phyloP scores from a whole-genome alignment of 2,329 filamentous ascomycete genomes.

The Rhynchosporium agropyri region DNA sequence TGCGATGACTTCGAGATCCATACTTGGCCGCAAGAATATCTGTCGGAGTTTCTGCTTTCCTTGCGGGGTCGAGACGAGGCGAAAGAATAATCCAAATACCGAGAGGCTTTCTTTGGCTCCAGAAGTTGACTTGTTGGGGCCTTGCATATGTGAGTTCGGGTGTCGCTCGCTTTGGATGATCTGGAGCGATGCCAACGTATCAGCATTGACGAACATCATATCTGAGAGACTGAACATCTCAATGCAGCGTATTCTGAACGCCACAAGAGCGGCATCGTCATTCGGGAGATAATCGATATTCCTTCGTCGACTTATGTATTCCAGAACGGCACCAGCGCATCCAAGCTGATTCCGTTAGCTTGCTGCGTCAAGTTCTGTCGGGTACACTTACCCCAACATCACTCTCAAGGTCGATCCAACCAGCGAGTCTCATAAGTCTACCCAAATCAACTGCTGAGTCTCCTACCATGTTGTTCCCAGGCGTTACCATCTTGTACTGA shows the following conservation, averaged over 20 bases:
- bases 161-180: conserved; percentile 82
- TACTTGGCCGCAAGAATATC: conserved; percentile 77
- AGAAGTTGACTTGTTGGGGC: conserved; percentile 60
- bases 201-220: conserved; percentile 77
- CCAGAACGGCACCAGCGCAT: conserved; percentile 85
- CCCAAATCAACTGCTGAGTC: conserved; percentile 54
- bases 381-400: conserved; percentile 59
- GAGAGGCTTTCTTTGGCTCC: conserved; percentile 81
- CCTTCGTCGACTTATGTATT: conserved; percentile 71
- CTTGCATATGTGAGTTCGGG: conserved; percentile 78
- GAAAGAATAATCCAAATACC: conserved; percentile 79
- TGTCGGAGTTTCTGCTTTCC: conserved; percentile 75
- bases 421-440: conserved; percentile 67
- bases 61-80: conserved; percentile 75
- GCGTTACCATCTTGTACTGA: conserved; percentile 63
- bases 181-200: conserved; percentile 81
- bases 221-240: conserved; percentile 73
- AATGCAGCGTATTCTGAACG: conserved; percentile 64
- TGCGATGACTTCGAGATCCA: conserved; percentile 67
- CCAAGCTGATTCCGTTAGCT: conserved; percentile 54
- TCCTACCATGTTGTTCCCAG: conserved; percentile 49
- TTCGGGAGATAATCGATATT: conserved; percentile 64
- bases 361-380: not conserved
- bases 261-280: conserved; percentile 54
- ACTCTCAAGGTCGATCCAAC: conserved; percentile 75